Evolutionary conservation across 2,329 filamentous ascomycete species (phyloP).

Genomic region (Colletotrichum scovillei): DNA sequence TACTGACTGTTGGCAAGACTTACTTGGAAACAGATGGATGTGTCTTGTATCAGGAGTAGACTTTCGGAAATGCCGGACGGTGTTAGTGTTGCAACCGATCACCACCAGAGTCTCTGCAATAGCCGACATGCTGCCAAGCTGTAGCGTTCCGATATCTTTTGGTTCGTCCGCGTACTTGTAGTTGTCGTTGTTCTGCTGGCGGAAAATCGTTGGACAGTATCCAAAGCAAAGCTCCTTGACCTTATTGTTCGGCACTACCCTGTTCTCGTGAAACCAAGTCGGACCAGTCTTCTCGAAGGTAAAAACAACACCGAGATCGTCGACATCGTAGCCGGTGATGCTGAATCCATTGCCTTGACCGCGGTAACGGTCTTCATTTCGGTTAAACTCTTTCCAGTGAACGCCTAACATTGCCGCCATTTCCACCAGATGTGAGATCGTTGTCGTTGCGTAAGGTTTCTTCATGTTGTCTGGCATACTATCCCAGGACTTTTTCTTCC

Average conservation of each 20-base stretch:
- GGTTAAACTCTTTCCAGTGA: constrained; percentile 55
- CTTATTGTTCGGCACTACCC: constrained; percentile 48
- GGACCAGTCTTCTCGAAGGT: constrained; percentile 50
- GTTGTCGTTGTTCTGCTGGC: constrained; percentile 4
- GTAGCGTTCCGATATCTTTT: constrained; percentile 37
- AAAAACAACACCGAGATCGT: constrained; percentile 52
- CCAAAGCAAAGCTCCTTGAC: constrained; percentile 55
- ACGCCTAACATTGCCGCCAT: constrained; percentile 51
- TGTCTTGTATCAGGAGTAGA: constrained; percentile 33
- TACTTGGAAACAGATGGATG: constrained; percentile 42
- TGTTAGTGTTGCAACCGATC: constrained; percentile 51
- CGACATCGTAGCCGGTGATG: constrained; percentile 43
- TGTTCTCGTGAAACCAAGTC: constrained; percentile 47
- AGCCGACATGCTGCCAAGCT: constrained; percentile 40
- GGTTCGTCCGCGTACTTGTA: constrained; percentile 38
- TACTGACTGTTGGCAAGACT: neutral
- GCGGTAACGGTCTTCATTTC: constrained; percentile 47
- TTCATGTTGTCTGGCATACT: constrained; percentile 31
- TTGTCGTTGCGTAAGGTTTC: constrained; percentile 50
- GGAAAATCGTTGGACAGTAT: constrained; percentile 52
- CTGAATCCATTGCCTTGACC: constrained; percentile 51
- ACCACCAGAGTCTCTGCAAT: constrained; percentile 50
- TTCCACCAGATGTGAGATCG: constrained; percentile 49
- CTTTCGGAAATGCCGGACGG: constrained; percentile 43
- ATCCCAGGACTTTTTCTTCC: constrained; percentile 34